Conservation (phyloP, 2,329 filamentous ascomycete genomes). For the Monosporascus sp. region DNA sequence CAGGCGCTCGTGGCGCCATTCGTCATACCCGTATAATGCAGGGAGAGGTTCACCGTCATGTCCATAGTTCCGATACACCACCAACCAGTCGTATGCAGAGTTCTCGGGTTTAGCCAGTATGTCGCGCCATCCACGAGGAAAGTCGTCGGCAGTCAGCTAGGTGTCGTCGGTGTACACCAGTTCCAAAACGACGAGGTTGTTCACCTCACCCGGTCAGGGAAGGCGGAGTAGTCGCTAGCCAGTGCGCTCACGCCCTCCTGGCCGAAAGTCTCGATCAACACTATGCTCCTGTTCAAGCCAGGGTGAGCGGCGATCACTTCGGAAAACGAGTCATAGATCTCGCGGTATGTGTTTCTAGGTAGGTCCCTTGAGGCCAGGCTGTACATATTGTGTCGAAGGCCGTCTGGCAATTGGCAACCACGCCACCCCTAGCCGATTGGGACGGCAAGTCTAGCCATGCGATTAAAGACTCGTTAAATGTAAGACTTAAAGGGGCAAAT, state of each 20-base stretch:
- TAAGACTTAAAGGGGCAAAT: too few species aligned
- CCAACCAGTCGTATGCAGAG: conserved; percentile 26
- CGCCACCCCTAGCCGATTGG: too few species aligned
- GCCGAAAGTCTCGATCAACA: not conserved
- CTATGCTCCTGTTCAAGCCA: not conserved
- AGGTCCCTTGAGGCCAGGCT: too few species aligned
- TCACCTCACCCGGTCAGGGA: not conserved
- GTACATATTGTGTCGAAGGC: too few species aligned
- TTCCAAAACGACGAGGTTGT: not conserved
- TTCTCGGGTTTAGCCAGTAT: conserved; percentile 11
- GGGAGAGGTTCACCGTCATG: conserved; percentile 38
- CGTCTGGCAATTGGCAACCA: too few species aligned
- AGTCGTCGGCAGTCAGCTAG: not conserved
- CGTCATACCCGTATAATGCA: conserved; percentile 43
- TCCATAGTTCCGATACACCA: conserved; percentile 48
- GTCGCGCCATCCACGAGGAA: not conserved
- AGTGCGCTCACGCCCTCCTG: not conserved
- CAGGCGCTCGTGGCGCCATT: conserved; percentile 42
- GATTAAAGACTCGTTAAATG: too few species aligned
- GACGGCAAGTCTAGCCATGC: too few species aligned
- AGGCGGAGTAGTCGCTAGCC: not conserved
- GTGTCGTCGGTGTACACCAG: not conserved
- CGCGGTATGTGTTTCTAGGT: too few species aligned
- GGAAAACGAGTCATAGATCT: too few species aligned
- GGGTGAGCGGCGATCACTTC: not conserved